Evolutionary conservation across 768 basidiomycete species (phyloP).

Genomic region (Rhizopogon vinicolor): DNA sequence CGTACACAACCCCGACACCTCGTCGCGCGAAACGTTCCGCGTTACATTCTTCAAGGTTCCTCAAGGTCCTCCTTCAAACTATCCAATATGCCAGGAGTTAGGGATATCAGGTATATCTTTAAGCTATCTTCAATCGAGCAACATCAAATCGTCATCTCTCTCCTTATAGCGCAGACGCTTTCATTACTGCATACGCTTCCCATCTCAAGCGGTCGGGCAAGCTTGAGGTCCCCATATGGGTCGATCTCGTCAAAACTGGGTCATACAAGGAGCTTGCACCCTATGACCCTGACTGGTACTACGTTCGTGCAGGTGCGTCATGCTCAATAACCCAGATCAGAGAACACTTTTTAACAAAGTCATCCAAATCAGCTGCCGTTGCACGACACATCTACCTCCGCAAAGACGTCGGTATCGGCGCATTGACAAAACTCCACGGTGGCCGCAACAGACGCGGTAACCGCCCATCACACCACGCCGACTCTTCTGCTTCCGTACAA

Average conservation of each 20-base stretch:
- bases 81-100: constrained; percentile 72
- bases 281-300: constrained; percentile 99
- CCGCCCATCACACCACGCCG: constrained; percentile 92
- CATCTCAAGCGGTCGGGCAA: constrained; percentile 98
- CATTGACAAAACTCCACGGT: constrained; percentile 94
- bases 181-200: constrained; percentile 91
- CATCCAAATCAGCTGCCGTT: constrained; percentile 63
- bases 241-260: constrained; percentile 97
- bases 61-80: constrained; percentile 26
- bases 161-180: constrained; percentile 74
- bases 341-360: not conserved
- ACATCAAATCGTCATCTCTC: constrained; percentile 11
- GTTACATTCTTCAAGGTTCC: constrained; percentile 43
- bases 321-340: not conserved
- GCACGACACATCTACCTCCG: constrained; percentile 99
- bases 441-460: constrained; percentile 93
- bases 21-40: constrained; percentile 45
- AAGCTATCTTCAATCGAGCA: constrained; percentile 9
- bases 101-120: constrained; percentile 65
- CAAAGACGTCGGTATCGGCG: constrained; percentile 93
- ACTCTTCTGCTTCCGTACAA: constrained; percentile 84
- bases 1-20: constrained; percentile 42
- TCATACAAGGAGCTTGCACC: constrained; percentile 97
- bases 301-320: constrained; percentile 87
- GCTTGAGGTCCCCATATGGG: constrained; percentile 98